phyloP scores from a whole-genome alignment of 192 early-diverging fungal species.

The Umbelopsis sp. region DNA sequence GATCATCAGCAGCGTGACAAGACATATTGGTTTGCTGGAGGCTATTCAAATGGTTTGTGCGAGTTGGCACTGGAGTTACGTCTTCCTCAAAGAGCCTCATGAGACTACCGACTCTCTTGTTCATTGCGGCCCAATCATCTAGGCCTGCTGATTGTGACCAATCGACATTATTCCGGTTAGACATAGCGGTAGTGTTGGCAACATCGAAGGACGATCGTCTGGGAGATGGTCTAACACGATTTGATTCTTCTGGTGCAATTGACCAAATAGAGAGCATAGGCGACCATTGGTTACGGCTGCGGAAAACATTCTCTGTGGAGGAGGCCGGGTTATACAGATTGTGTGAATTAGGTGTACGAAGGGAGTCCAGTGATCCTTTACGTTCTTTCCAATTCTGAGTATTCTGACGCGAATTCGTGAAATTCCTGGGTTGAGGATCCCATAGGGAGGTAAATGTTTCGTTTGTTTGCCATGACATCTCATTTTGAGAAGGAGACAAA shows the following conservation, averaged over 20 bases:
- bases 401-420: not conserved
- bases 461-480: not conserved
- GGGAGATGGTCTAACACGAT: not conserved
- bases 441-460: not conserved
- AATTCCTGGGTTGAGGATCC: not conserved
- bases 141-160: not conserved
- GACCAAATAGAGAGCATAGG: not conserved
- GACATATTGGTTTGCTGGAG: not conserved
- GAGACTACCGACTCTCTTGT: slow-evolving; percentile 4
- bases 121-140: not conserved
- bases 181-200: not conserved
- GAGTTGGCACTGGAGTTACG: not conserved
- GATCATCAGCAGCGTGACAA: not conserved
- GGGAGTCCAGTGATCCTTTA: not conserved
- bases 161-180: not conserved
- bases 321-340: not conserved
- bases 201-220: not conserved
- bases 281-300: not conserved
- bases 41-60: not conserved
- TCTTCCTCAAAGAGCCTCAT: slow-evolving; percentile 10
- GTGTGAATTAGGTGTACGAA: not conserved
- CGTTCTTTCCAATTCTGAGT: not conserved
- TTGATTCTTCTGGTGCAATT: not conserved
- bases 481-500: not conserved
- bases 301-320: not conserved